Base-by-base conservation (phyloP, 2,329 filamentous ascomycete genomes). In the Ceratocystiopsis sp. region DNA sequence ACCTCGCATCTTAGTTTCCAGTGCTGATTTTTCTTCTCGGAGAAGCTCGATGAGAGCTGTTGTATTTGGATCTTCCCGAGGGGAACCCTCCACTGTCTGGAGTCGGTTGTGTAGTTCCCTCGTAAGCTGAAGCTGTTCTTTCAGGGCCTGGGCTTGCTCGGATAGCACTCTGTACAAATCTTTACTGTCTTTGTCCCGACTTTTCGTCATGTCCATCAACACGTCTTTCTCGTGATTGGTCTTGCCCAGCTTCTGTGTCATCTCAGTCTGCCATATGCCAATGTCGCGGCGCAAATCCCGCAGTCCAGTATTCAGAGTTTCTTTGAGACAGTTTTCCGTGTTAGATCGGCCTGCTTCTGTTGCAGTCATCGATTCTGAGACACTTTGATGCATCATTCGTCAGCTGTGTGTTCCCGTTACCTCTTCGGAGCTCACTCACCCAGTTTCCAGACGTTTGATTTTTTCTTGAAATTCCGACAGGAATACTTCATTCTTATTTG, bases 1-100 rank as follows among this genome's bases (percentile, higher is more conserved):
- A 1, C 47, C 43, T 18, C 35, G 44, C 3, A 49, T 11, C 3
- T 51, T 41, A 2, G 38, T 1, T 7, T 43, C 40, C 12, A 47
- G 40, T 8, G 12, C 35, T 1, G 18, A 36, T 4, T 35, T 40
- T 12, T 44, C 37, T 1, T 43, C 38, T 13, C 43, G 37, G 19
- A 48, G 37, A 7, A 18, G n/a, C 12, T 37, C 4, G 1, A 48
- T 38, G 3, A 34, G 36, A 17, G 42, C 37, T 2, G 37, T 17
- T 17, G 42, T 42, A n/a, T 41, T 16, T 0, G 45, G 44, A 15
- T 41, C 37, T 9, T 48, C 38, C 2, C 21, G 43, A 2, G 32
- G 38, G 0, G 11, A 8, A 6, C 46, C 25, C 10, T 47, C 32
- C 9, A 46, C 4, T 3, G 19, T 18, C 14, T 40, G n/a, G 11